phyloP scores from a whole-genome alignment of 257 asterid genomes.

The Coffea eugenioides region DNA sequence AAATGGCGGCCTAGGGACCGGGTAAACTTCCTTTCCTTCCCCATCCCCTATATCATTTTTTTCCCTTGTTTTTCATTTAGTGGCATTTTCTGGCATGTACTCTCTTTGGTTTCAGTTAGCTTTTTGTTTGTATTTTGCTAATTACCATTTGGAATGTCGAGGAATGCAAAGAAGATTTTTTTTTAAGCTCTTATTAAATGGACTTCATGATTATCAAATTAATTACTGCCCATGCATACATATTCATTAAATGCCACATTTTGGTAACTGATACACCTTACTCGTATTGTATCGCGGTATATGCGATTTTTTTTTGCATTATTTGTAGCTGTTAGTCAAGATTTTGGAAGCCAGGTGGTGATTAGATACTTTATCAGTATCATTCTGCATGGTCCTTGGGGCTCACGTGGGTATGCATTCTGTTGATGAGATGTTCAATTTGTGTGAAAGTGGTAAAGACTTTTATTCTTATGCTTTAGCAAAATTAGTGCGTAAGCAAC shows the following conservation, averaged over 20 bases:
- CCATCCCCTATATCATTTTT: background rate
- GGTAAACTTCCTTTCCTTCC: slow-evolving; percentile 33
- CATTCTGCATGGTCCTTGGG: background rate
- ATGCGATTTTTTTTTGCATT: background rate
- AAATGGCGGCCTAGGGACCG: slow-evolving; percentile 95
- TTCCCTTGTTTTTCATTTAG: background rate
- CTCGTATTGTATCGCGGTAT: background rate
- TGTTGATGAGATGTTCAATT: background rate
- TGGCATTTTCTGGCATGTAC: background rate
- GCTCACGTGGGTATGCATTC: background rate
- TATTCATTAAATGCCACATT: background rate
- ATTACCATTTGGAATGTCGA: background rate
- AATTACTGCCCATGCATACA: background rate
- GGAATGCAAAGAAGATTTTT: background rate
- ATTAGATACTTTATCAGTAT: background rate
- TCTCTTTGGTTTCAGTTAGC: background rate
- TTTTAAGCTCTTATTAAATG: background rate
- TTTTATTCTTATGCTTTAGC: background rate
- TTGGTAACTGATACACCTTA: background rate
- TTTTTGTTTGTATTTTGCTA: background rate
- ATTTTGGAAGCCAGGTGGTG: background rate
- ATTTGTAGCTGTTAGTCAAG: background rate
- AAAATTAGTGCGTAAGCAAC: background rate
- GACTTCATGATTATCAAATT: background rate
- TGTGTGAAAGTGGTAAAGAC: background rate